phyloP scores from a whole-genome alignment of 805 yeast species.

The Lipomyces orientalis region DNA sequence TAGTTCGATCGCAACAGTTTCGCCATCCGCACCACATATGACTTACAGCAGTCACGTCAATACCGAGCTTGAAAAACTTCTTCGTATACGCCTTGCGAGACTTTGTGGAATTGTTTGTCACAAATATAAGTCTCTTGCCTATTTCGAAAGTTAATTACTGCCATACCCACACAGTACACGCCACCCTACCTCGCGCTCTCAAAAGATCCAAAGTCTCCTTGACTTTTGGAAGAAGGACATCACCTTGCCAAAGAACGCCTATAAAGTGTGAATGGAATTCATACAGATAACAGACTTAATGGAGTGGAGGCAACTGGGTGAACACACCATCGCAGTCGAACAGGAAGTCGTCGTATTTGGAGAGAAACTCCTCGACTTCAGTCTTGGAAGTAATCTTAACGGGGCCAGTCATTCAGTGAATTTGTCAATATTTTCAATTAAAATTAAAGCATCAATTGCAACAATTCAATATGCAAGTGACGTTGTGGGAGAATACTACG shows the following conservation, averaged over 20 bases:
- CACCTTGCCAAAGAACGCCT: constrained; percentile 91
- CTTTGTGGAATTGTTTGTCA: constrained; percentile 94
- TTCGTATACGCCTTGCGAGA: constrained; percentile 75
- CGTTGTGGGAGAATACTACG: not conserved
- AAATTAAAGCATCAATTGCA: not conserved
- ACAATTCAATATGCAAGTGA: not conserved
- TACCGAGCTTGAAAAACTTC: constrained; percentile 71
- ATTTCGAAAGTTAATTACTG: not conserved
- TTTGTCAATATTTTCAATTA: not conserved
- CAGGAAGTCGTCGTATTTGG: constrained; percentile 78
- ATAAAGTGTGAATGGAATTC: not conserved
- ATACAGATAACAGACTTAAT: not conserved
- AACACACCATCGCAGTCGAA: constrained; percentile 85
- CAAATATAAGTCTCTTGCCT: constrained; percentile 80
- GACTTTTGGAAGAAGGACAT: constrained; percentile 75
- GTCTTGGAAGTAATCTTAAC: constrained; percentile 55
- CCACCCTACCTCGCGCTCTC: constrained; percentile 43
- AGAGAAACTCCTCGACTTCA: constrained; percentile 61
- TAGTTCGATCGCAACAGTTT: not conserved
- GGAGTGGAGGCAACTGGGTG: too few species aligned
- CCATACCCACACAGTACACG: too few species aligned
- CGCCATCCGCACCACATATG: not conserved
- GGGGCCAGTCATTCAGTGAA: constrained; percentile 42
- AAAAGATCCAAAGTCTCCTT: constrained; percentile 74
- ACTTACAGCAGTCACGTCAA: constrained; percentile 45